A percentile compares a stretch with the other conserved stretches of the same genome.
Evolutionary conservation across 129 eudicot genomes (phyloP).

Genomic region (Ambrosia artemisiifolia): DNA sequence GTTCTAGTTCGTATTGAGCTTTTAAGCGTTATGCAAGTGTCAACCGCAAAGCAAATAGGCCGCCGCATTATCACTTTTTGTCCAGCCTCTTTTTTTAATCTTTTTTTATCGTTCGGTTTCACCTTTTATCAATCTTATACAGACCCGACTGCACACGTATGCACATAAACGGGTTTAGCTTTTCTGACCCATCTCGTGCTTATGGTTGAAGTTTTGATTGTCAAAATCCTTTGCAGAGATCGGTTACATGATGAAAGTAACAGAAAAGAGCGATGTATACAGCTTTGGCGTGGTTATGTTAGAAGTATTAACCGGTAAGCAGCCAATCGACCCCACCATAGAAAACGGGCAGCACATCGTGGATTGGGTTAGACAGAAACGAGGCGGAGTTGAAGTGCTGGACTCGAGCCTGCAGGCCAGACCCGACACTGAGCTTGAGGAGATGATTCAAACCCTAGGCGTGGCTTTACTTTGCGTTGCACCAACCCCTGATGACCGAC

Average conservation of each 20-base stretch:
- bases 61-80: no score
- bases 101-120: no score
- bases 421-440: constrained; percentile 74
- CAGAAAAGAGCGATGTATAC: constrained; percentile 94
- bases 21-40: no score
- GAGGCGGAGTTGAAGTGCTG: constrained; percentile 54
- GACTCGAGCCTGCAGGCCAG: constrained; percentile 45
- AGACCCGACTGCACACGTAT: no score
- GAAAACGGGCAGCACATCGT: constrained; percentile 90
- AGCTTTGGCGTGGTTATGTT: constrained; percentile 93
- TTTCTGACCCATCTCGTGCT: no score
- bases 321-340: constrained; percentile 93
- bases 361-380: constrained; percentile 79
- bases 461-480: constrained; percentile 87
- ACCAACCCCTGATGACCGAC: constrained; percentile 81
- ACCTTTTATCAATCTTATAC: no score
- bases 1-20: no score
- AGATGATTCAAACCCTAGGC: constrained; percentile 88
- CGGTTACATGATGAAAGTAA: constrained; percentile 96
- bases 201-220: neutral
- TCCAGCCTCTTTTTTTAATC: no score
- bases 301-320: constrained; percentile 89
- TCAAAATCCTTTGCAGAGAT: constrained; percentile 49
- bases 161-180: no score
- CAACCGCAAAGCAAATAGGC: no score